A percentile compares a stretch with the other conserved stretches of the same genome.
phyloP scores from a whole-genome alignment of 2,329 filamentous ascomycete species.

The Diaporthe velutina region DNA sequence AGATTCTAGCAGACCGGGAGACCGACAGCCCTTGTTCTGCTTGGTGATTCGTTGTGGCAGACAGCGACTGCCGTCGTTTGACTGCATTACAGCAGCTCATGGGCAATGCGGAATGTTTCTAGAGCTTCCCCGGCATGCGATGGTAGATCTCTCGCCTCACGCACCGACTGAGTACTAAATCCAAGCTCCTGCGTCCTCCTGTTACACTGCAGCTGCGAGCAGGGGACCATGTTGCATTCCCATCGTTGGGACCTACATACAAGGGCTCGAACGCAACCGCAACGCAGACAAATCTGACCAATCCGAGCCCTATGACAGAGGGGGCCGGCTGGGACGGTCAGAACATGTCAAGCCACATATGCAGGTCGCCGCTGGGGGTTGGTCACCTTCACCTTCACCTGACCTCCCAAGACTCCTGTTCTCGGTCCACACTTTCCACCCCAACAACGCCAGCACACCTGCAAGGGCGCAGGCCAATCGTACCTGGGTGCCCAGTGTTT shows the following conservation, averaged over 20 bases:
- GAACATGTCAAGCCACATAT: constrained; percentile 31
- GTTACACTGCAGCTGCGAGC: constrained; percentile 33
- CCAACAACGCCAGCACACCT: background rate
- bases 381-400: constrained; percentile 32
- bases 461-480: constrained; percentile 20
- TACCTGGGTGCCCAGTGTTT: background rate
- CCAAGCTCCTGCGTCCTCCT: constrained; percentile 23
- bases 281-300: background rate
- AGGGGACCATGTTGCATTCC: constrained; percentile 26
- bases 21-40: background rate
- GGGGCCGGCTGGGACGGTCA: constrained; percentile 6
- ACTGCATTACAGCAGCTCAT: background rate
- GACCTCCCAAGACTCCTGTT: constrained; percentile 31
- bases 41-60: background rate
- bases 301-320: constrained; percentile 8
- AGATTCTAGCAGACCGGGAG: background rate
- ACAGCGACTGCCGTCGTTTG: background rate
- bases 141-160: background rate
- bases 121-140: constrained; percentile 14
- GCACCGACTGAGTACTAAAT: constrained; percentile 2
- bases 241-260: constrained; percentile 16
- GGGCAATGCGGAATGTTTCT: constrained; percentile 1
- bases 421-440: constrained; percentile 16
- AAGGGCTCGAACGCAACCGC: constrained; percentile 21
- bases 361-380: constrained; percentile 9